Evolutionary conservation across 2,329 filamentous ascomycete species (phyloP), one percentile per base, ranked within the genome.

Genomic region (Penicillium polonicum): DNA sequence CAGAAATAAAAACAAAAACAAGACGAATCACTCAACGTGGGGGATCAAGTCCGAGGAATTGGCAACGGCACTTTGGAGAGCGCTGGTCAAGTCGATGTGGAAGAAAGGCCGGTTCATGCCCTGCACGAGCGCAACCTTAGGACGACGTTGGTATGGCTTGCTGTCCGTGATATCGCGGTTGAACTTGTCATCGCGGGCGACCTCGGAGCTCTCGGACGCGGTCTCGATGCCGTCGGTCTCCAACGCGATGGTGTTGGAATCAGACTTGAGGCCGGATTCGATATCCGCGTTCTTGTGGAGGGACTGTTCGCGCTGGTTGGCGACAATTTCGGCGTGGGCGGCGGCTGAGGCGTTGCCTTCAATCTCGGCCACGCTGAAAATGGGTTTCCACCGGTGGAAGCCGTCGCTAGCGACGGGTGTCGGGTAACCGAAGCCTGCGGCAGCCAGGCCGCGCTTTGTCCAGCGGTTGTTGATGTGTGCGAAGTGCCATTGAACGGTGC

Each of bases 381-480:
- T 92, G n/a, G 92, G 90, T 72, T 91, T 92, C 93, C 92, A 97
- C 58, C 90, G 84, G 61, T 85, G 81, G 65, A 84, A 83, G 7
- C 80, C 74, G 1, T 78, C 81, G 58, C 79, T 81, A 15, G 79
- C 80, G 13, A 78, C 68, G 0, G 82, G 77, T 0, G 86, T 85
- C 2, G 91, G 92, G 71, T 89, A 92, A 2, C 93, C 93, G 69
- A 97, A 97, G 13, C 93, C 93, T 25, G 89, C 93, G 2, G 90
- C 86, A 4, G 88, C 88, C 43, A 97, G 86, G 5, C 91, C 92
- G 33, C 92, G 89, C 79, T 96, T 96, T 25, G 92, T 93, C 93
- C 93, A 97, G 57, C 90, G 85, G 79, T 94, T 97, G 78, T 88
- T 92, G 78, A 97, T 89, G 75, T 87, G 89, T n/a, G 92, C 91